Percentiles rank a stretch among this genome's conserved stretches.
phyloP scores from a whole-genome alignment of 169 alveolate species.

The Eimeria mitis region DNA sequence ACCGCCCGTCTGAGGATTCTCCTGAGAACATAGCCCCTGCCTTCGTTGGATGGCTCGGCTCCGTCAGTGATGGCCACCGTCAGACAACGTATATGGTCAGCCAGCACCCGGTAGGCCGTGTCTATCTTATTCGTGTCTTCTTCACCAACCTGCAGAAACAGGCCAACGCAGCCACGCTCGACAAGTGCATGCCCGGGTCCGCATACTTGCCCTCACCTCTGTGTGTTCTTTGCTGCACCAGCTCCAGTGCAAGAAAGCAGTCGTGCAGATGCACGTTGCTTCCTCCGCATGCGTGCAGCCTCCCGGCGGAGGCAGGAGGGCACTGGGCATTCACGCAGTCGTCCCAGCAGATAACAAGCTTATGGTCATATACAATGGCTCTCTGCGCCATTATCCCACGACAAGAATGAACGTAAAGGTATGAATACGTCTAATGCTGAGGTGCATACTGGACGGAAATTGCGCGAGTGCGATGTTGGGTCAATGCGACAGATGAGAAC shows the following conservation, averaged over 20 bases:
- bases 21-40: constrained; percentile 94
- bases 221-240: neutral
- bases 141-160: constrained; percentile 84
- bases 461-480: neutral
- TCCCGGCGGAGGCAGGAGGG: neutral
- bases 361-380: neutral
- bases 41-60: constrained; percentile 96
- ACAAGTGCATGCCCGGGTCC: neutral
- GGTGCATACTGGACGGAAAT: neutral
- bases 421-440: neutral
- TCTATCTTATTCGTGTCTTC: constrained; percentile 91
- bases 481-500: neutral
- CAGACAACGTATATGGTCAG: constrained; percentile 96
- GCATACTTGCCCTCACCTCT: neutral
- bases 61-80: constrained; percentile 96
- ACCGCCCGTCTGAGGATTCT: constrained; percentile 96
- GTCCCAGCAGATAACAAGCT: neutral
- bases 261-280: neutral
- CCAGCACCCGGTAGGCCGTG: constrained; percentile 96
- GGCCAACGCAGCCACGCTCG: neutral
- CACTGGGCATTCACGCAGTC: neutral
- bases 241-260: neutral
- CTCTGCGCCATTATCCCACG: neutral
- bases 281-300: neutral
- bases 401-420: neutral